Base-by-base conservation (phyloP, 176 grass and related monocot species). In the Avena insularis region DNA sequence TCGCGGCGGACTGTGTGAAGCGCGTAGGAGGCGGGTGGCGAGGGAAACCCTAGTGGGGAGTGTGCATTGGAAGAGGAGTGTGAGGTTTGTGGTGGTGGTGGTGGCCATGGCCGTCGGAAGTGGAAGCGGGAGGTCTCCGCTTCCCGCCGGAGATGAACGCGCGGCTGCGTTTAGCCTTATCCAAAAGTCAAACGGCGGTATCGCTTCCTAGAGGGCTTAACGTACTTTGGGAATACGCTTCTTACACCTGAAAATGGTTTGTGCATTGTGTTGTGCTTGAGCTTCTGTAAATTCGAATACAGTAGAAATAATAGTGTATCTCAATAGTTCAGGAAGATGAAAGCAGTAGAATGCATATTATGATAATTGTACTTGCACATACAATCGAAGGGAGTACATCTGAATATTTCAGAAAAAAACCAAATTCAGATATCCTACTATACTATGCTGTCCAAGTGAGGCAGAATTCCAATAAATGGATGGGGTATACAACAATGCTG, bases 41-140 rank as follows among this genome's bases (percentile, higher is more conserved):
- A 84, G 36, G 15, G 29, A 70, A 50, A 75, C 0, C 11, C 15
- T 84, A 6, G 19, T 46, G 15, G 27, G 43, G 40, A 71, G 69
- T 35, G 15, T 43, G 1, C 2, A 4, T 1, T 75, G 67, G 1
- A 74, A 33, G 27, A 68, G 59, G 29, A 76, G 7, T 25, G 9
- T 3, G 8, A 51, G 67, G 51, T 19, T 68, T 1, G 51, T 9
- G 25, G 23, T 16, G 15, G 4, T 4, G 20, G 36, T 5, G 86
- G 85, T 29, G 8, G 76, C 82, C 85, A 88, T 88, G 25, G 81
- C 29, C 57, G 20, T 8, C 20, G 23, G 71, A 75, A 75, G 51
- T 56, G 71, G 48, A 4, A 35, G 55, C 54, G 14, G 80, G 75
- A 73, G 87, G 53, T 51, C 75, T 59, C 72, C 27, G 72, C 27